Conservation (phyloP, 176 grass and related monocot species). For the Otatea glauca region DNA sequence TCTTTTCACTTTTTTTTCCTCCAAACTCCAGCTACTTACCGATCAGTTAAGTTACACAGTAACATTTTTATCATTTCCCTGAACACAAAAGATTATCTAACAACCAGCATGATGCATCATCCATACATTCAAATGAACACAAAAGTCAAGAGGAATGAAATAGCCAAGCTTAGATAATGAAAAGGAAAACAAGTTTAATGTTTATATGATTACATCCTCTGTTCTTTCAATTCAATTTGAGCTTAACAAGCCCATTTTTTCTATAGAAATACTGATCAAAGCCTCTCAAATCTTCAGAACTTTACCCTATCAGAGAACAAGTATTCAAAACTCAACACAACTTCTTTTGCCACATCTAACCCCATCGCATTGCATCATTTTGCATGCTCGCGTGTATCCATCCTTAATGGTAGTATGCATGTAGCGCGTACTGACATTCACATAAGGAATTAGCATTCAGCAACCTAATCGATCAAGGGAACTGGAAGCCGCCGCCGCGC, state of each 20-base stretch:
- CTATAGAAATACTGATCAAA: not conserved
- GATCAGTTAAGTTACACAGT: too few relatives aligned
- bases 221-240: not conserved
- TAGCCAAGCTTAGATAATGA: not conserved
- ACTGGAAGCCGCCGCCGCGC: constrained; percentile 56
- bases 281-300: not conserved
- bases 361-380: not conserved
- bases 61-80: not conserved
- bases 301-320: not conserved
- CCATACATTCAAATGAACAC: too few relatives aligned
- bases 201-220: constrained; percentile 26
- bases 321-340: not conserved
- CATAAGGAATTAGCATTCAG: not conserved
- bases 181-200: not conserved
- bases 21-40: not conserved
- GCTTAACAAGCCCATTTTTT: not conserved
- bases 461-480: constrained; percentile 52
- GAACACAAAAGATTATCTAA: not conserved
- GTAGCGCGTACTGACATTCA: not conserved
- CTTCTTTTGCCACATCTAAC: not conserved
- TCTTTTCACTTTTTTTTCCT: not conserved
- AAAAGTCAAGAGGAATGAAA: too few relatives aligned
- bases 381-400: not conserved
- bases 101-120: not conserved
- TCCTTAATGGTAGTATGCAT: not conserved